Evolutionary conservation across 2,329 filamentous ascomycete species (phyloP).

Genomic region (Rhynchosporium secalis): DNA sequence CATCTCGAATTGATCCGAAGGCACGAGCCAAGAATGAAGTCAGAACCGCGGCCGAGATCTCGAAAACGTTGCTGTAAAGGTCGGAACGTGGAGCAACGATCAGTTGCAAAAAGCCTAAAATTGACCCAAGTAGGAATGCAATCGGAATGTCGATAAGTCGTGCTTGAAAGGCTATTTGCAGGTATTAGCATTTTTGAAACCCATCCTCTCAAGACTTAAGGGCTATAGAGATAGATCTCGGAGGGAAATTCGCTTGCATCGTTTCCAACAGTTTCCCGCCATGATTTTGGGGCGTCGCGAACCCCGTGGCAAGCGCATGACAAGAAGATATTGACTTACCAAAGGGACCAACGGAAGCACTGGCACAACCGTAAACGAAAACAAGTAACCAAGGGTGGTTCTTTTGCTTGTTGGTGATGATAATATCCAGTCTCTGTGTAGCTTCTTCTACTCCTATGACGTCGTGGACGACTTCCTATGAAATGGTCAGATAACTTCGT

Average conservation of each 20-base stretch:
- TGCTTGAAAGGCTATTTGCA: conserved; percentile 60
- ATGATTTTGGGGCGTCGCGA: not conserved
- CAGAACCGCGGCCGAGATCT: conserved; percentile 60
- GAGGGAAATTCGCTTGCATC: too few species aligned
- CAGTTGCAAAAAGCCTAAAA: conserved; percentile 70
- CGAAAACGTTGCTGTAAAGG: conserved; percentile 66
- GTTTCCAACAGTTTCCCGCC: too few species aligned
- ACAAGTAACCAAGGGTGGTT: conserved; percentile 55
- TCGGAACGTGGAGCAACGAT: conserved; percentile 68
- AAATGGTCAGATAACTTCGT: not conserved
- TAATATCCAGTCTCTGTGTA: conserved; percentile 58
- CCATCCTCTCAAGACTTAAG: too few species aligned
- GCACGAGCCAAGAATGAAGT: conserved; percentile 63
- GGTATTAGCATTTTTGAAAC: conserved; percentile 16
- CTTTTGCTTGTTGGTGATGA: conserved; percentile 49
- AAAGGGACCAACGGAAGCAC: conserved; percentile 70
- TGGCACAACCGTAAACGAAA: conserved; percentile 70
- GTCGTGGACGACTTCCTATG: conserved; percentile 71
- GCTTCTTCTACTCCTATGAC: conserved; percentile 72
- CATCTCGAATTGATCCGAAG: conserved; percentile 57
- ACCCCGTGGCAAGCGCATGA: not conserved
- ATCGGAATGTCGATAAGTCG: conserved; percentile 72
- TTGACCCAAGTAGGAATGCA: conserved; percentile 67
- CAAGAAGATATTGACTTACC: conserved; percentile 25
- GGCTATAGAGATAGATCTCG: too few species aligned